phyloP scores from a whole-genome alignment of 2,329 filamentous ascomycete genomes.

The Phaeophleospora eucalypticola region DNA sequence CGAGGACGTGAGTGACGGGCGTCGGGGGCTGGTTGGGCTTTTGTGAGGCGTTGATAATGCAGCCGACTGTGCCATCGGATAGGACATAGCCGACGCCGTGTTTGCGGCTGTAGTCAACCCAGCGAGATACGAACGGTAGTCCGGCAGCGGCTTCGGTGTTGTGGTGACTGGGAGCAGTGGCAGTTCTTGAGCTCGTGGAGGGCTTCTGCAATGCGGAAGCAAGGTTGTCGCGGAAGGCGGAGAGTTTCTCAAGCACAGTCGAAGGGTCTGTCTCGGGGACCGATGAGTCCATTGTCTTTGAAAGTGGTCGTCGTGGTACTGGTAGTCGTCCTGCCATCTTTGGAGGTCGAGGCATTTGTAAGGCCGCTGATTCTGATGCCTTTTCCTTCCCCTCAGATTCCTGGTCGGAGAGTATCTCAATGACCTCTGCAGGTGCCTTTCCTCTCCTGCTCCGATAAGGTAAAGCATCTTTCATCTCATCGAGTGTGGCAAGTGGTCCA shows the following conservation, averaged over 20 bases:
- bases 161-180: constrained; percentile 20
- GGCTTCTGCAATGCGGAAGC: constrained; percentile 40
- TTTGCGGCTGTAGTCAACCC: constrained; percentile 86
- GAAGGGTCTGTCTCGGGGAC: constrained; percentile 41
- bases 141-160: constrained; percentile 30
- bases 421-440: constrained; percentile 28
- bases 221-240: constrained; percentile 45
- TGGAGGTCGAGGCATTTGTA: constrained; percentile 29
- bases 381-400: constrained; percentile 26
- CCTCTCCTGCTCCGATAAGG: constrained; percentile 20
- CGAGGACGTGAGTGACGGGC: constrained; percentile 68
- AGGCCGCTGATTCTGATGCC: constrained; percentile 11
- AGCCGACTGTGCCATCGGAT: constrained; percentile 76
- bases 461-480: constrained; percentile 29
- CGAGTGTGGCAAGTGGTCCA: constrained; percentile 30
- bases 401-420: constrained; percentile 35
- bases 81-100: constrained; percentile 81
- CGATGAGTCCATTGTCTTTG: constrained; percentile 16
- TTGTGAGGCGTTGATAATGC: constrained; percentile 49
- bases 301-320: constrained; percentile 14
- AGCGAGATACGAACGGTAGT: constrained; percentile 63
- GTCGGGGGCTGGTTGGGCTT: constrained; percentile 30
- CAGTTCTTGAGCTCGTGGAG: constrained; percentile 32
- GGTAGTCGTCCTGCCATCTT: constrained; percentile 28
- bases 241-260: constrained; percentile 43